Evolutionary conservation across 805 yeast species (phyloP).

Genomic region (Metschnikowia continentalis): DNA sequence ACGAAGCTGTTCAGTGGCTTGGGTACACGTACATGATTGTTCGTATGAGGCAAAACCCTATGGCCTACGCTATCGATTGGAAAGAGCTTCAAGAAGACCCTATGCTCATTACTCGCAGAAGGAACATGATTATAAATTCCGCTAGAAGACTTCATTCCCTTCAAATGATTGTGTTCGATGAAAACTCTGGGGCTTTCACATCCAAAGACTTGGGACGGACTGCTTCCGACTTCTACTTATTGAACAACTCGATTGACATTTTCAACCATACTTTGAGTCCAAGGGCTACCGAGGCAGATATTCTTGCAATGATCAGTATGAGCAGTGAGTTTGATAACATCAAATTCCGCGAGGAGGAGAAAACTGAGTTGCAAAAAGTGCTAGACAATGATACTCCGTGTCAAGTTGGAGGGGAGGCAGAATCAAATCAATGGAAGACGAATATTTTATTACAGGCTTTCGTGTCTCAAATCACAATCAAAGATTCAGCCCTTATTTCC

Average conservation of each 20-base stretch:
- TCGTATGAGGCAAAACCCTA: constrained; percentile 91
- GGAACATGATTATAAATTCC: constrained; percentile 71
- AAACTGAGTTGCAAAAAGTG: constrained; percentile 62
- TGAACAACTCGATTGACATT: constrained; percentile 81
- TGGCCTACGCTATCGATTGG: constrained; percentile 89
- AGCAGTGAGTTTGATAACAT: constrained; percentile 91
- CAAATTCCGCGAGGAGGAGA: constrained; percentile 84
- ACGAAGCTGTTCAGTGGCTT: constrained; percentile 95
- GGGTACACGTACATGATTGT: constrained; percentile 95
- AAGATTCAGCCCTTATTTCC: constrained; percentile 77
- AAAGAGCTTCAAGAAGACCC: constrained; percentile 82
- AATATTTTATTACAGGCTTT: constrained; percentile 84
- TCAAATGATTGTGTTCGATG: constrained; percentile 94
- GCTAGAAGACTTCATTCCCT: constrained; percentile 79
- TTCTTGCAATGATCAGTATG: constrained; percentile 81
- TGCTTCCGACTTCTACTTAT: constrained; percentile 87
- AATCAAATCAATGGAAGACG: constrained; percentile 79
- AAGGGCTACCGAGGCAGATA: constrained; percentile 86
- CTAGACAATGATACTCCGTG: constrained; percentile 64
- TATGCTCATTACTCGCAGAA: constrained; percentile 62
- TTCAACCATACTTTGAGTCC: constrained; percentile 85
- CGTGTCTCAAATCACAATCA: constrained; percentile 68
- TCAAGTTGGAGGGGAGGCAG: constrained; percentile 74
- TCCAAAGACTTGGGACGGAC: constrained; percentile 90
- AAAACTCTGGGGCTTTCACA: constrained; percentile 69